Evolutionary conservation across 108 stramenopile genomes (phyloP), one percentile per base, ranked within the genome.

Genomic region (Cylindrotheca fusiformis): DNA sequence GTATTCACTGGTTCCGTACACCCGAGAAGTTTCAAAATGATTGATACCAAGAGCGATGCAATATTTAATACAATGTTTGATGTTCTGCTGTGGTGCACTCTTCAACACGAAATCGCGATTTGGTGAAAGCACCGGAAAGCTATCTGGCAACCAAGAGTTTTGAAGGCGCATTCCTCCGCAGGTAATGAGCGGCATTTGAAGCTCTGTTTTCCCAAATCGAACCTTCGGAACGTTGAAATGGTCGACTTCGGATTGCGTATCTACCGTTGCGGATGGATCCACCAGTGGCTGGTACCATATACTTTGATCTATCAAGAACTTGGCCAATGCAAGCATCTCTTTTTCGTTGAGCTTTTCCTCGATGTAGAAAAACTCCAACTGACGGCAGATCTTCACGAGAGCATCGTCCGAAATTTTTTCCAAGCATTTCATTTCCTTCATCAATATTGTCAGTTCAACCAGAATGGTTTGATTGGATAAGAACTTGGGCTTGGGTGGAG

Each of bases 151-250:
- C 91, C 96, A 95, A 1, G 79, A 69, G 53, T 93, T 83, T 75
- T 97, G 96, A 56, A 91, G 90, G 4, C 96, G 80, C 96, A 97
- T 97, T 24, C 87, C 82, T 0, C 96, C 96, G 49, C 88, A 74
- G 6, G 95, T 87, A 20, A 97, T 66, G 29, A 94, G 86, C 21
- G 95, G 88, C 82, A 97, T 95, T 59, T 84, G 71, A 1, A 95
- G 55, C 30, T 72, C 83, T 0, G 96, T 95, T 19, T 83, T 76
- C 10, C 96, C 96, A 67, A 90, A 97, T 32, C 88, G 73, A 32
- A 91, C 88, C 17, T 71, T 87, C 10, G 91, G 91, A 28, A 86
- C 75, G 44, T 41, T 41, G 36, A 14, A 41, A n/a, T n/a, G n/a
- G 6, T 41, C 10, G 10, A 41, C 10, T 10, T 6, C 36, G 6